A percentile compares a stretch with the other conserved stretches of the same genome.
These are phyloP conservation scores for Termitomyces sp. DNA, from an alignment of 768 basidiomycete genomes.

Conservation along the genomic window DNA sequence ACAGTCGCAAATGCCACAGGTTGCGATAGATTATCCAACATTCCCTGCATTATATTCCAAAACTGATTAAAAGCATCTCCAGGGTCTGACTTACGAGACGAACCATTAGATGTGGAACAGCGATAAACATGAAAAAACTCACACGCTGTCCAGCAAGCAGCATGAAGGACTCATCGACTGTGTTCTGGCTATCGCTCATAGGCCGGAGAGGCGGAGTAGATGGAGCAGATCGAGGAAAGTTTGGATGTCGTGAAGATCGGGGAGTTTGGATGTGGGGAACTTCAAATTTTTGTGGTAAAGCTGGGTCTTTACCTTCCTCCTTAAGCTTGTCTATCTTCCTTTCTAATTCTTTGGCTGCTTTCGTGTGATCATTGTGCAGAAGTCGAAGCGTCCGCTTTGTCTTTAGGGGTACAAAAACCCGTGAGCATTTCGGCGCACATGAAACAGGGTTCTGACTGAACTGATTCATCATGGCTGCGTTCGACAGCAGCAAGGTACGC, in stretches of 20 bases:
- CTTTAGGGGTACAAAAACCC: conserved; percentile 29
- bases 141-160: conserved; percentile 73
- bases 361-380: conserved; percentile 70
- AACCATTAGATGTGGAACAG: conserved; percentile 4
- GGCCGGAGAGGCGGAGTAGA: conserved; percentile 41
- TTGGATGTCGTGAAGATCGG: conserved; percentile 24
- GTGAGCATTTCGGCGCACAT: not conserved
- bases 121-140: conserved; percentile 19
- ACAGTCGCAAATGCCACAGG: conserved; percentile 81
- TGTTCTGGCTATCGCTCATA: conserved; percentile 51
- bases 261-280: conserved; percentile 18
- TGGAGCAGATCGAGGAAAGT: conserved; percentile 33
- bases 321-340: conserved; percentile 65
- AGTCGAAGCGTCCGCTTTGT: conserved; percentile 73
- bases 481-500: conserved; percentile 71
- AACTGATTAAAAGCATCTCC: conserved; percentile 86
- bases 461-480: conserved; percentile 67
- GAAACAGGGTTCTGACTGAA: conserved; percentile 27
- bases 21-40: conserved; percentile 82
- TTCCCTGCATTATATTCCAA: conserved; percentile 84
- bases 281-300: conserved; percentile 58
- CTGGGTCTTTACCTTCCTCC: conserved; percentile 74
- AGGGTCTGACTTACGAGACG: conserved; percentile 58
- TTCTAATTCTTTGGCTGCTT: conserved; percentile 65
- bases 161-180: conserved; percentile 88